Base-by-base conservation (phyloP, 2,329 filamentous ascomycete species). In the Zymoseptoria crescenta region DNA sequence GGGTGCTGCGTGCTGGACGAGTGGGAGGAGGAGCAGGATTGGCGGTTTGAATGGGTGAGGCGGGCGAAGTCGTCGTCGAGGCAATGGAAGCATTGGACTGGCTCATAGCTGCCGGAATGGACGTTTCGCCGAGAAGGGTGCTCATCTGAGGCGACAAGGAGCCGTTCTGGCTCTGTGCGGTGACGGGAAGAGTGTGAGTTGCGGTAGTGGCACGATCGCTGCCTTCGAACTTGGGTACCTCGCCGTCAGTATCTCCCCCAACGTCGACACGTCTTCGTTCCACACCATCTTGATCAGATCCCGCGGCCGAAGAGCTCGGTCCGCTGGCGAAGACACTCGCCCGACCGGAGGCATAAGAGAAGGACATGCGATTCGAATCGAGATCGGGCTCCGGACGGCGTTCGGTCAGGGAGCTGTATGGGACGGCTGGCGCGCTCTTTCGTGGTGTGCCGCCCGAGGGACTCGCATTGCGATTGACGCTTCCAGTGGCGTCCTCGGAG, bases 1-100 rank as follows among this genome's bases (percentile, higher is more conserved):
- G 66, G 28, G 68, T 59, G 8, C 65, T 55, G 24, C 51, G 51
- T 10, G 21, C 20, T 19, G 51, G 51, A n/a, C 20, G 24, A 4
- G 20, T 10, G 20, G 20, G 20, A 21, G 49, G 8, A 21, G 41
- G 5, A 13, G 13, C 13, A 13, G 51, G 51, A 27, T 30, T 54
- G n/a, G 24, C 52, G 16, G 55, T 56, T 29, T 65, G 62, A 13
- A 62, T 61, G 7, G 67, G 65, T 7, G 69, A 68, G 8, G 86
- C 86, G 4, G 87, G 87, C 69, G 88, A 91, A 62, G 89, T 83
- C 70, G 86, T 92, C 74, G 89, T 92, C 48, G 87, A 84, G 50
- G 88, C 91, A 45, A 45, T 45, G 73, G 89, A 92, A 28, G 84
- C 86, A 69, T 89, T 94, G 67, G 92, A 86, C 61, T 90, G 81